Evolutionary conservation across 768 basidiomycete species (phyloP), one percentile per base, ranked within the genome.

Genomic region (Cystofilobasidium bisporidii): DNA sequence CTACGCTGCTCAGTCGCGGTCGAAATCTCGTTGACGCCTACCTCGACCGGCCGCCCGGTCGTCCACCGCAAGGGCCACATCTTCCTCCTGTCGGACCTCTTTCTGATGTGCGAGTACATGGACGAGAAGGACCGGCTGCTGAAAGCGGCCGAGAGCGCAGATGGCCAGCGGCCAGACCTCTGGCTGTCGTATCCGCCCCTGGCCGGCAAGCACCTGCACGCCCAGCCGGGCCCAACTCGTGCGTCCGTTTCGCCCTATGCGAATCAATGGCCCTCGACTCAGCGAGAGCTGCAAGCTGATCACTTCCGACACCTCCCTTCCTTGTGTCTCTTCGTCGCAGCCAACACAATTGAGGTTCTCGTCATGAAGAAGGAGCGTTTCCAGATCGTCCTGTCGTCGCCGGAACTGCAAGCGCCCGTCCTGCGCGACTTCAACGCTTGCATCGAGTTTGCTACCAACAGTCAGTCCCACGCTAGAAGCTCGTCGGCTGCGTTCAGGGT

Each of bases 161-260:
- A 78, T 26, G 84, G 84, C 15, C 76, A 75, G n/a, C 72, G 75
- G 71, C 82, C 86, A 8, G 91, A 96, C 74, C 87, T 94, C 86
- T 89, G 86, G 85, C 80, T 99, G 56, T 84, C 86, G 71, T 99
- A 96, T 79, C 96, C 96, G 22, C 96, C 96, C 6, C 79, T 99
- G 40, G 87, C 96, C 17, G 94, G 92, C 6, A 97, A 94, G 75
- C 92, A 96, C 72, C 80, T 99, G 63, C 82, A 83, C 67, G 86
- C 89, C 4, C 79, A 80, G 12, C 85, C 85, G 70, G 80, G 89
- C 84, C 69, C 65, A 59, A 72, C 75, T n/a, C 72, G 74, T 71
- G 56, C 72, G 76, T 59, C 43, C 5, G 30, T 38, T 30, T 26
- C 41, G 2, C 4, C 53, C 20, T 11, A 26, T 48, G 10, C 26